Evolutionary conservation across 2,329 filamentous ascomycete genomes (phyloP), one percentile per base, ranked within the genome.

Genomic region (Stagonosporopsis chrysanthemi): DNA sequence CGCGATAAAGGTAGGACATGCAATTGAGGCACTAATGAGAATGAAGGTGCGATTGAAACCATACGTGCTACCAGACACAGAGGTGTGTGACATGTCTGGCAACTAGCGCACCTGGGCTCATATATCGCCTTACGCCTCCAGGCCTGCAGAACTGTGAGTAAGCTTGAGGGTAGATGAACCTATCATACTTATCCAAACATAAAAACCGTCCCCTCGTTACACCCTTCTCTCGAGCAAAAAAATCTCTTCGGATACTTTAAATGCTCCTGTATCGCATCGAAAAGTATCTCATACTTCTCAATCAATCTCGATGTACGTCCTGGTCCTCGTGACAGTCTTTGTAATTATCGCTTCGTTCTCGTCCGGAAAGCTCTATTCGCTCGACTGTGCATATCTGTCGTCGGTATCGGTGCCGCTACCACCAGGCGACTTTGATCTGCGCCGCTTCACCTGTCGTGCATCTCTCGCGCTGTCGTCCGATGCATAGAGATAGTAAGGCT

Each of bases 351-450:
- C 35, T 2, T 49, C 44, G 0, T 58, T 36, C 6, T 51, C 63
- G 14, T 41, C 56, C 12, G 56, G 41, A 11, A 58, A 58, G 36
- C 48, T 57, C 51, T 51, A 57, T 19, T 58, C 52, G 33, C 55
- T 62, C 11, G 57, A 64, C 40, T 58, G 47, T 6, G 47, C 31
- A 40, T 61, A 45, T 12, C 31, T 48, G 8, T 49, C 44, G 6
- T 52, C 24, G 0, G 44, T 31, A 5, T 55, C 45, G n/a, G 29
- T 29, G n/a, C n/a, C 38, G 22, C 23, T 46, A 12, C n/a, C 36
- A 3, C 7, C 19, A 17, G 4, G n/a, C 3, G 26, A 35, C 6
- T 36, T 14, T 23, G n/a, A 22, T 23, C 15, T 22, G 26, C 26
- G 14, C n/a, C 35, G 15, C 26, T 50, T 46, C 8, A 36, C 22